Evolutionary conservation across 345 rosid species (phyloP), one percentile per base, ranked within the genome.

Genomic region (Moricandia moricandioides): DNA sequence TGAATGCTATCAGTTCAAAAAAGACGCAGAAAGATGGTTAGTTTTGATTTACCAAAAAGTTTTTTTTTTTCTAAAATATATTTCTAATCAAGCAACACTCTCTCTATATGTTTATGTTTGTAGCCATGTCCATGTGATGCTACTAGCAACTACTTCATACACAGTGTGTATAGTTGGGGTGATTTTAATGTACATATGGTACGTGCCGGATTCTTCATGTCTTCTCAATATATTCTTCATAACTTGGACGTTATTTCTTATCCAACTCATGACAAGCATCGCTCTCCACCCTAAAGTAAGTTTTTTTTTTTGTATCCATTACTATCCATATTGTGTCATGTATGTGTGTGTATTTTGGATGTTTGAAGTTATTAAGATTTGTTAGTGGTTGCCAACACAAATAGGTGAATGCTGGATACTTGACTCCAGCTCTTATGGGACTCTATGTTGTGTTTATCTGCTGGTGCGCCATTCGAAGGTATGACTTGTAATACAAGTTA

Each of bases 401-500:
- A 81, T 84, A 94, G 98, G 83, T 94, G 21, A 88, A 89, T 63
- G 85, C 84, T 5, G 93, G 97, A 49, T 84, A 85, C 87, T 84
- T 94, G 82, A 78, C 94, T 82, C 95, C 97, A 0, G 97, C 95
- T 70, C 91, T 94, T 69, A 94, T 94, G 98, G 98, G 98, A 43
- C 97, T 94, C 18, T 94, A 94, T 73, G 83, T 90, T 40, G 88
- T 91, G 37, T 94, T 88, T 78, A 84, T 94, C 26, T 94, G 98
- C 80, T 94, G 98, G 98, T 89, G 98, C 59, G 98, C 97, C 59
- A 90, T 91, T 54, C 79, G 98, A 73, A 94, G 98, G 98, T 81
- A 83, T 39, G 71, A n/a, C 8, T 45, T 45, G 0, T 57, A 58
- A 8, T 31, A 5, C 35, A 58, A 54, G 30, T 54, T 68, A 7